A percentile compares a stretch with the other conserved stretches of the same genome.
Conservation (phyloP, 2,329 filamentous ascomycete species). For the Talaromyces islandicus region DNA sequence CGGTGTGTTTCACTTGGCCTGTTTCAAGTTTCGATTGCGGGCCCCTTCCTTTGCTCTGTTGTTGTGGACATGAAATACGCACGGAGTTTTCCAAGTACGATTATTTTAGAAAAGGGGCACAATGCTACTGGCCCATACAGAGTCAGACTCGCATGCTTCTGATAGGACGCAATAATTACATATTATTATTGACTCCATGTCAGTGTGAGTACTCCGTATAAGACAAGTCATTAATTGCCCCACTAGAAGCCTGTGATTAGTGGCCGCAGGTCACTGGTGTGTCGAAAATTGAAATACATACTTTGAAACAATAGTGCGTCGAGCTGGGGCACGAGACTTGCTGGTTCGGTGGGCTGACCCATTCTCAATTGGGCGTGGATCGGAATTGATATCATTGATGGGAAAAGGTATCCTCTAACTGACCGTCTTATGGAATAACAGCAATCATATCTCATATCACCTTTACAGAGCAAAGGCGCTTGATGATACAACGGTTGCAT, state of each 20-base stretch:
- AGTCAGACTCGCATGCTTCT: too few species aligned
- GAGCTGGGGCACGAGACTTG: neutral
- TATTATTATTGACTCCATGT: too few species aligned
- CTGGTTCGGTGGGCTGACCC: neutral
- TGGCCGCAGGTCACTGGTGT: too few species aligned
- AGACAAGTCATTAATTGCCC: too few species aligned
- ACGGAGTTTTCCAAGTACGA: too few species aligned
- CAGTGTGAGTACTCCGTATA: too few species aligned
- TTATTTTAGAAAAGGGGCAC: too few species aligned
- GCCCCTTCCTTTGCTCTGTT: neutral
- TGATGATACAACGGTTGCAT: neutral
- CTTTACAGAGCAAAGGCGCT: neutral
- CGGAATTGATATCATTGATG: neutral
- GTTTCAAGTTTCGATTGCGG: neutral
- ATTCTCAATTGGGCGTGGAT: neutral
- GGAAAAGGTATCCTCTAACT: too few species aligned
- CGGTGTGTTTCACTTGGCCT: neutral
- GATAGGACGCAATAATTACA: too few species aligned
- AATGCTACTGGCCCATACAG: too few species aligned
- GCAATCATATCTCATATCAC: neutral
- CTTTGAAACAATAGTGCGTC: neutral
- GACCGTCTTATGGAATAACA: neutral
- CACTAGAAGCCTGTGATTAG: too few species aligned
- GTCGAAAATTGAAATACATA: neutral
- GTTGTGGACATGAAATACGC: too few species aligned